Evolutionary conservation across 805 yeast genomes (phyloP).

Genomic region (Metschnikowia hibisci): DNA sequence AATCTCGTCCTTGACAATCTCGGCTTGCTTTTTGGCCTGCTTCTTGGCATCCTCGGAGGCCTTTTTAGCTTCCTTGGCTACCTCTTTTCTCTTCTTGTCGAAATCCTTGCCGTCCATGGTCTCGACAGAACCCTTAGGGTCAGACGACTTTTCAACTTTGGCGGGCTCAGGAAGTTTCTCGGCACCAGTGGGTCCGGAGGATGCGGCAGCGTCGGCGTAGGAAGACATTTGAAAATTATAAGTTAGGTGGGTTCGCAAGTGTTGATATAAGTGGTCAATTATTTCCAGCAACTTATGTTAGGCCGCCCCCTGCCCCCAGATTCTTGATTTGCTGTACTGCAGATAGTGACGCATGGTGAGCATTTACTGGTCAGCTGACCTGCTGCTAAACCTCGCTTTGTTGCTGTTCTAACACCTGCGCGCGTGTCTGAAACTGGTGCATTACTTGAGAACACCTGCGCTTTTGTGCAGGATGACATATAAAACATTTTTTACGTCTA

Average conservation of each 20-base stretch:
- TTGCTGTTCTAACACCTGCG: constrained; percentile 2
- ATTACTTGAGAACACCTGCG: too few species aligned
- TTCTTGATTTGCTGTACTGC: constrained; percentile 18
- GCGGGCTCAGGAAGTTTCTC: constrained; percentile 30
- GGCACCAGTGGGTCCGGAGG: constrained; percentile 33
- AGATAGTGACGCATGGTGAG: constrained; percentile 4
- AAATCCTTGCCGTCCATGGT: constrained; percentile 21
- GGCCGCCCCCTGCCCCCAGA: constrained; percentile 14
- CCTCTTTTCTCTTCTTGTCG: constrained; percentile 25
- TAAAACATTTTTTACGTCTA: too few species aligned
- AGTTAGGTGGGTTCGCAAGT: neutral
- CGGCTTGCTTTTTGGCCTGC: constrained; percentile 20
- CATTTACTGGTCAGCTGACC: constrained; percentile 5
- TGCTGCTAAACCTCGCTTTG: neutral
- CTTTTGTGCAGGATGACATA: too few species aligned
- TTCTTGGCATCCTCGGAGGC: constrained; percentile 20
- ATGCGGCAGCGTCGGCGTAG: constrained; percentile 42
- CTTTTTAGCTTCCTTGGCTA: constrained; percentile 18
- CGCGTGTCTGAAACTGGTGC: neutral
- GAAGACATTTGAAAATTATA: constrained; percentile 12
- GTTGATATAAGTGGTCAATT: neutral
- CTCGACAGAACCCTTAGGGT: constrained; percentile 26
- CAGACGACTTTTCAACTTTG: constrained; percentile 19
- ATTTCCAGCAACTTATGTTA: constrained; percentile 3
- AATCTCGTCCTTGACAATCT: constrained; percentile 19